Evolutionary conservation across 345 rosid species (phyloP).

Genomic region (Populus davidiana): DNA sequence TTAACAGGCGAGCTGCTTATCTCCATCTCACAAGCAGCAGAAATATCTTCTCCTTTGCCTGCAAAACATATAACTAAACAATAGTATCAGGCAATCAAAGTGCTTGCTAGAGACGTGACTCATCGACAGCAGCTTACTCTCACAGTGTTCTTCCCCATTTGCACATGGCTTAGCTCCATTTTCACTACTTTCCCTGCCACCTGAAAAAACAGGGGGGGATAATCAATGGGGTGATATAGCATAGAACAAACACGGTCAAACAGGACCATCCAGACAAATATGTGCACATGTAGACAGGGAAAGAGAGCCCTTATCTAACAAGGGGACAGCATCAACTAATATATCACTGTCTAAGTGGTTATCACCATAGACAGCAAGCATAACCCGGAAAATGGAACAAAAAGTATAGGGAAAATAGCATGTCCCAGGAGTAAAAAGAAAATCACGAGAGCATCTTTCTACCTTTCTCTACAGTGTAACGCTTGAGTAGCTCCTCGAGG

Average conservation of each 20-base stretch:
- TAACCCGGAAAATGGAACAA: not conserved
- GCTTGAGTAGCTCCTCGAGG: slow-evolving; percentile 76
- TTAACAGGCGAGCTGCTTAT: slow-evolving; percentile 39
- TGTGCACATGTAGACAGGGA: not conserved
- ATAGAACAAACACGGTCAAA: not conserved
- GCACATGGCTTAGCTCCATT: slow-evolving; percentile 23
- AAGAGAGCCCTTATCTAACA: not conserved
- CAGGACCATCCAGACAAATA: not conserved
- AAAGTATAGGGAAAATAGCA: not conserved
- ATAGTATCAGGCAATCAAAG: slow-evolving; percentile 16
- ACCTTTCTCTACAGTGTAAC: slow-evolving; percentile 59
- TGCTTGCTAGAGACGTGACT: slow-evolving; percentile 10
- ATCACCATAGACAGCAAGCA: not conserved
- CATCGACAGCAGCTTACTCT: slow-evolving; percentile 37
- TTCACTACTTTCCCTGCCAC: slow-evolving; percentile 43
- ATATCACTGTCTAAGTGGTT: not conserved
- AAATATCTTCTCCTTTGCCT: slow-evolving; percentile 42
- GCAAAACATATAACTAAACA: slow-evolving; percentile 19
- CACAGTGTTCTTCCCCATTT: slow-evolving; percentile 35
- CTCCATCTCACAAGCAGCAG: slow-evolving; percentile 39
- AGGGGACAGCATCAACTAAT: not conserved
- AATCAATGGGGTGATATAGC: not conserved
- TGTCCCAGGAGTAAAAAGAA: not conserved
- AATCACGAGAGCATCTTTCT: not conserved
- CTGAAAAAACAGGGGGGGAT: slow-evolving; percentile 30